Conservation (phyloP, 805 yeast species). For the Babjeviella inositovora region DNA sequence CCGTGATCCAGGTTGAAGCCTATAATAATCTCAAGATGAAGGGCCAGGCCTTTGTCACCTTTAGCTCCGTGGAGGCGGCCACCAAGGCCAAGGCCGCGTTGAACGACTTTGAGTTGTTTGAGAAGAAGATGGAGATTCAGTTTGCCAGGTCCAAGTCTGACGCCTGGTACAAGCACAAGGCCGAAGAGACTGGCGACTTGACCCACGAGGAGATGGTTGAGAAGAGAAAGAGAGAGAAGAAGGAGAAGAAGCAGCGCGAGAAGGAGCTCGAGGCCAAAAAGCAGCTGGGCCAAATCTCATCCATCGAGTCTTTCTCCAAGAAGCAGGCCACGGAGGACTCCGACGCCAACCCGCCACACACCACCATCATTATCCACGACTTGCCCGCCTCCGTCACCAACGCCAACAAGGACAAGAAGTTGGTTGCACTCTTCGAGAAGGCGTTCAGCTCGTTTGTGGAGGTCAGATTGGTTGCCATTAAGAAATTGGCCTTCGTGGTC, state of each 20-base stretch:
- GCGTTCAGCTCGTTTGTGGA: constrained; percentile 14
- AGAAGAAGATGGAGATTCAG: constrained; percentile 10
- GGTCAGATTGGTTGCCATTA: constrained; percentile 15
- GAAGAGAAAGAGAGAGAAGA: constrained; percentile 2
- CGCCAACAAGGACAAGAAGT: constrained; percentile 5
- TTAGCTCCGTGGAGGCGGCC: constrained; percentile 9
- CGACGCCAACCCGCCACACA: constrained; percentile 13
- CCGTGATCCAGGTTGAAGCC: constrained; percentile 13
- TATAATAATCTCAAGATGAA: constrained; percentile 17
- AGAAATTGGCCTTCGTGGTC: constrained; percentile 7
- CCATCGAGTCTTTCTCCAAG: too few species aligned
- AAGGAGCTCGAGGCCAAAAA: too few species aligned
- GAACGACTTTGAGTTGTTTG: constrained; percentile 12
- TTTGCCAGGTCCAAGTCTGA: constrained; percentile 15
- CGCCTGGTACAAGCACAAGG: constrained; percentile 4
- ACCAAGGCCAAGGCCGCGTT: constrained; percentile 10
- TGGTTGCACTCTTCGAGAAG: constrained; percentile 13
- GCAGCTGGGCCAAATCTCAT: too few species aligned
- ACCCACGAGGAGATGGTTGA: constrained; percentile 3
- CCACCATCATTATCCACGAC: constrained; percentile 14
- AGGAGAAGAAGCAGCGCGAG: constrained; percentile 2
- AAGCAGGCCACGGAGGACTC: too few species aligned
- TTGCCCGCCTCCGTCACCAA: constrained; percentile 4
- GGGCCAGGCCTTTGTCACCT: constrained; percentile 26
- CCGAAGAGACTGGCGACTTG: constrained; percentile 6